Conservation (phyloP, 2,329 filamentous ascomycete species). For the Aspergillus latus region DNA sequence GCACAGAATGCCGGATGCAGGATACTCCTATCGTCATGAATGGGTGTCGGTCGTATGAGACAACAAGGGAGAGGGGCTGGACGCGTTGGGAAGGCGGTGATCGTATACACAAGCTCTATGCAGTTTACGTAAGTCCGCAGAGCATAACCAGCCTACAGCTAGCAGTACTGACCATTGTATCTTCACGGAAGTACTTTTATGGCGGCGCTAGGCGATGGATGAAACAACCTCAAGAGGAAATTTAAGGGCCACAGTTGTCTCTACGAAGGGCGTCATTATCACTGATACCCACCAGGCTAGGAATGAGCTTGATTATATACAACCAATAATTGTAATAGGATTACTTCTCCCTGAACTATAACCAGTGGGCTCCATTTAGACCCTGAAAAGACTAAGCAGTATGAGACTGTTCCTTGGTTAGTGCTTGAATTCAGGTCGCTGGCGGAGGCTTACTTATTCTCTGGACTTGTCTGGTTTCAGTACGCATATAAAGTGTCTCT, state of each 20-base stretch:
- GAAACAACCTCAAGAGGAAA: too few relatives aligned
- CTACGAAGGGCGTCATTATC: too few relatives aligned
- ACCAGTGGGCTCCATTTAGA: not conserved
- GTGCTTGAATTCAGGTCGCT: not conserved
- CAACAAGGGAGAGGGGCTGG: not conserved
- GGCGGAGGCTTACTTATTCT: not conserved
- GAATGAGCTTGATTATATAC: too few relatives aligned
- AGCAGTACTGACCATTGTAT: too few relatives aligned
- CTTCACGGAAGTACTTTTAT: too few relatives aligned
- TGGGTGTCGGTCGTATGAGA: not conserved
- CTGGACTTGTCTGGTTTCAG: not conserved
- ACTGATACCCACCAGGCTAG: too few relatives aligned
- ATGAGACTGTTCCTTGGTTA: not conserved
- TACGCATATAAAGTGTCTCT: not conserved
- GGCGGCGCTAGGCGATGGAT: too few relatives aligned
- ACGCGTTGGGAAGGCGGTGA: not conserved
- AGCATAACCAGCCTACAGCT: too few relatives aligned
- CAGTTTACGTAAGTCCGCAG: too few relatives aligned
- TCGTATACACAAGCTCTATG: not conserved
- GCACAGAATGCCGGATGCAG: not conserved
- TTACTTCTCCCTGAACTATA: not conserved
- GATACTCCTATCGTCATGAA: not conserved
- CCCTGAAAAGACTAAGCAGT: not conserved
- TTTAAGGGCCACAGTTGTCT: too few relatives aligned
- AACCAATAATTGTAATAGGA: too few relatives aligned